phyloP scores from a whole-genome alignment of 2,329 filamentous ascomycete species.

The Blastomyces emzantsi region DNA sequence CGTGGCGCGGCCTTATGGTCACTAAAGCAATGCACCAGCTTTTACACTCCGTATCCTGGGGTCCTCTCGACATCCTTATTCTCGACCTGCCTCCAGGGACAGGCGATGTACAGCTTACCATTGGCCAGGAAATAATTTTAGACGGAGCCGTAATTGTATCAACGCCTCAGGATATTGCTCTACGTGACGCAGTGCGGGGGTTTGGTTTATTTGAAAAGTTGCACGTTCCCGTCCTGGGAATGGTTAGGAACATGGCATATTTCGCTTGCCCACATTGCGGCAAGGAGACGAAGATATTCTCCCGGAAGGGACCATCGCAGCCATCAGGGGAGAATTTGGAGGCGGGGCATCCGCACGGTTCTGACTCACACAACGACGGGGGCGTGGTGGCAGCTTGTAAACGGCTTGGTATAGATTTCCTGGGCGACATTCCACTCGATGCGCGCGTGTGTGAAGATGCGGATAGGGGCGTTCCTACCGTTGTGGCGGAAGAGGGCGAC shows the following conservation, averaged over 20 bases:
- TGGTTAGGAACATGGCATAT: slow-evolving; percentile 87
- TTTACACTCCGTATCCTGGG: slow-evolving; percentile 92
- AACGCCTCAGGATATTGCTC: slow-evolving; percentile 85
- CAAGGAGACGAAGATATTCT: slow-evolving; percentile 66
- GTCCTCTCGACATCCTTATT: slow-evolving; percentile 75
- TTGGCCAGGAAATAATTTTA: slow-evolving; percentile 85
- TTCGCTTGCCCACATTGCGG: slow-evolving; percentile 74
- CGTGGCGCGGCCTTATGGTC: slow-evolving; percentile 95
- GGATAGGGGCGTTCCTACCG: slow-evolving; percentile 77
- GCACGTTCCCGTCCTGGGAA: slow-evolving; percentile 64
- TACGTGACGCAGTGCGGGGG: slow-evolving; percentile 85
- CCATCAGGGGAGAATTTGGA: slow-evolving; percentile 10
- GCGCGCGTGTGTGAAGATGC: slow-evolving; percentile 79
- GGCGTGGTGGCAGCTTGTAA: slow-evolving; percentile 60
- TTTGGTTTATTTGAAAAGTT: slow-evolving; percentile 90
- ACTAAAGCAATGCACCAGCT: slow-evolving; percentile 96
- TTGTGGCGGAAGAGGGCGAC: slow-evolving; percentile 66
- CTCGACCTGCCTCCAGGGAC: slow-evolving; percentile 90
- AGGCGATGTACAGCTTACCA: slow-evolving; percentile 92
- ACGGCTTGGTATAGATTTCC: slow-evolving; percentile 64
- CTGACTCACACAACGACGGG: slow-evolving; percentile 38
- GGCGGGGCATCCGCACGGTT: slow-evolving; percentile 13
- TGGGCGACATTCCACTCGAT: slow-evolving; percentile 85
- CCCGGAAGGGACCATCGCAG: slow-evolving; percentile 29
- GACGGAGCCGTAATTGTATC: slow-evolving; percentile 79